Percentiles rank a stretch among this genome's conserved stretches.
phyloP scores from a whole-genome alignment of 2,329 filamentous ascomycete species.

The Beauveria scarabaeidicola region DNA sequence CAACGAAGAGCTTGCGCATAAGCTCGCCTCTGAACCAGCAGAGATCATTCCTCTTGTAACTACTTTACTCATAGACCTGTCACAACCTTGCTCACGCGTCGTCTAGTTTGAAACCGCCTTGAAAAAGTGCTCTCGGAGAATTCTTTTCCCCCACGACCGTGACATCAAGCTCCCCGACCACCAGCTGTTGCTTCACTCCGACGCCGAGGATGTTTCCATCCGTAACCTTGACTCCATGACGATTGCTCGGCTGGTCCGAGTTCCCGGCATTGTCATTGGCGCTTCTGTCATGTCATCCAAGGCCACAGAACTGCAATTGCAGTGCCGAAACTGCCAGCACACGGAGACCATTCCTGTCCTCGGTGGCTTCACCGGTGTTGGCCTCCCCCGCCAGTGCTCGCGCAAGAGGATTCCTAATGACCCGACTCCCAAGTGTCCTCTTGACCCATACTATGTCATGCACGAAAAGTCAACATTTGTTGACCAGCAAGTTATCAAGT shows the following conservation, averaged over 20 bases:
- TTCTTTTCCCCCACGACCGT: constrained; percentile 72
- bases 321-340: constrained; percentile 80
- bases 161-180: constrained; percentile 72
- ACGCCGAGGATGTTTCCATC: constrained; percentile 83
- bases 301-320: constrained; percentile 75
- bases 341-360: constrained; percentile 61
- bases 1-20: constrained; percentile 89
- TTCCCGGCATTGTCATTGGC: constrained; percentile 95
- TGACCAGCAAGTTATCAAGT: constrained; percentile 95
- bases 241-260: constrained; percentile 89
- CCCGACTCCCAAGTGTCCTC: constrained; percentile 64
- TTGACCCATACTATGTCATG: constrained; percentile 92
- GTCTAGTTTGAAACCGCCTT: constrained; percentile 80
- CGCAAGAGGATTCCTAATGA: constrained; percentile 58
- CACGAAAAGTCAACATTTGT: constrained; percentile 94
- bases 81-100: constrained; percentile 7
- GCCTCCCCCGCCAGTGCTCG: constrained; percentile 71
- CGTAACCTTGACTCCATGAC: constrained; percentile 87
- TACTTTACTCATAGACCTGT: no score
- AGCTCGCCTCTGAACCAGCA: constrained; percentile 78
- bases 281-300: constrained; percentile 96
- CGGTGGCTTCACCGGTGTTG: constrained; percentile 81
- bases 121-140: constrained; percentile 84
- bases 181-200: constrained; percentile 90
- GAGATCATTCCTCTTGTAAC: constrained; percentile 85